Evolutionary conservation across 495 filamentous ascomycete genomes (phyloP).

Genomic region (Hypoxylon lienhwacheense): DNA sequence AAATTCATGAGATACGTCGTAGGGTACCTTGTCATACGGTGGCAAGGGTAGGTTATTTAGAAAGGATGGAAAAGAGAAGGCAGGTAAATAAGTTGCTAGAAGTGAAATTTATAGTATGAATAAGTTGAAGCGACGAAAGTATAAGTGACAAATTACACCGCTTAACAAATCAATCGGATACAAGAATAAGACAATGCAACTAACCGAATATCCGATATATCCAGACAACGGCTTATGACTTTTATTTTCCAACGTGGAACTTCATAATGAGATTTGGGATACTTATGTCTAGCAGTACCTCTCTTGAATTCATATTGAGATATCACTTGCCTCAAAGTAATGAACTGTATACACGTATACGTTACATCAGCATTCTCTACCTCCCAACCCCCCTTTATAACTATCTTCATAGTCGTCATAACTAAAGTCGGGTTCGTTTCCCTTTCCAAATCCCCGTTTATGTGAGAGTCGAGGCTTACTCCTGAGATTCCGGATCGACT

Average conservation of each 20-base stretch:
- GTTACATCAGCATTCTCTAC: constrained; percentile 13
- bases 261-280: neutral
- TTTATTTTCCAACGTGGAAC: too few relatives aligned
- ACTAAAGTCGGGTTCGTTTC: neutral
- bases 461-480: constrained; percentile 4
- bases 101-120: constrained; percentile 2
- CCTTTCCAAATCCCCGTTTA: constrained; percentile 14
- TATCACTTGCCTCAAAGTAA: constrained; percentile 6
- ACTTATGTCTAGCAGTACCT: neutral
- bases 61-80: neutral
- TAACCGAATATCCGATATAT: neutral
- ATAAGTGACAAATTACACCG: constrained; percentile 6
- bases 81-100: neutral
- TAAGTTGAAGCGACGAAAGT: neutral
- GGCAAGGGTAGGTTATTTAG: neutral
- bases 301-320: constrained; percentile 1
- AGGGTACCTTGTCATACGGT: neutral
- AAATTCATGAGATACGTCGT: neutral
- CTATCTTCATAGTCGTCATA: constrained; percentile 5
- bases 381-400: neutral
- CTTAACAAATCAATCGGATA: neutral
- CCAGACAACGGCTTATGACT: too few relatives aligned
- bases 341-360: constrained; percentile 31
- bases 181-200: neutral
- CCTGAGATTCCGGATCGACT: constrained; percentile 6